Evolutionary conservation across 306 rosid genomes (phyloP).

Genomic region (Vicia faba): DNA sequence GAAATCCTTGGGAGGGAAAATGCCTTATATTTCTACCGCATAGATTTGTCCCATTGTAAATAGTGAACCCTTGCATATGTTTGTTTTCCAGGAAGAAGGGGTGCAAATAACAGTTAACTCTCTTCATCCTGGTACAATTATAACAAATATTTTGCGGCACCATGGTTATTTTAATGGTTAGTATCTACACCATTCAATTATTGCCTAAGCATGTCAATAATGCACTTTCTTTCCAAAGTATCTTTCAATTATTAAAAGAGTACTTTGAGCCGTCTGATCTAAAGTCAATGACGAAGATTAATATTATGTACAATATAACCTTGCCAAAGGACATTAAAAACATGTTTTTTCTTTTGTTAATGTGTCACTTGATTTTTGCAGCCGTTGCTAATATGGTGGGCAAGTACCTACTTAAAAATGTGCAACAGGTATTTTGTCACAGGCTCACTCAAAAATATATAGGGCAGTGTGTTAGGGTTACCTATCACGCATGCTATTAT

Average conservation of each 20-base stretch:
- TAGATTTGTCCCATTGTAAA: too few species aligned
- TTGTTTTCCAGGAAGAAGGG: conserved; percentile 67
- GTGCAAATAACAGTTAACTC: conserved; percentile 67
- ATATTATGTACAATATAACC: neutral
- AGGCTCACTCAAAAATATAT: neutral
- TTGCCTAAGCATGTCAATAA: too few species aligned
- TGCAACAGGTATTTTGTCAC: conserved; percentile 59
- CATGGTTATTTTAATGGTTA: conserved; percentile 59
- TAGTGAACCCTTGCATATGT: neutral
- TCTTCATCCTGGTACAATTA: conserved; percentile 80
- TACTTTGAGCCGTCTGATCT: too few species aligned
- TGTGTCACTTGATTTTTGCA: conserved; percentile 47
- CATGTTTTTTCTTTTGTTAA: conserved; percentile 18
- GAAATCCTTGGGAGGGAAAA: too few species aligned
- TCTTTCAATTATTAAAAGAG: too few species aligned
- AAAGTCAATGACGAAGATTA: too few species aligned
- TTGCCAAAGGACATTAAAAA: too few species aligned
- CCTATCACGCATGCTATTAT: conserved; percentile 12
- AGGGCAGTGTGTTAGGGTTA: neutral
- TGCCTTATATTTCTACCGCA: too few species aligned
- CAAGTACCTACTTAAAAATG: conserved; percentile 58
- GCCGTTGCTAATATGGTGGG: conserved; percentile 51
- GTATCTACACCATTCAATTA: conserved; percentile 6
- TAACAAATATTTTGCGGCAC: conserved; percentile 64
- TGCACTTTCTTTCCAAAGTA: too few species aligned